A percentile compares a stretch with the other conserved stretches of the same genome.
Conservation (phyloP, 2,329 filamentous ascomycete genomes). For the Colletotrichum filicis region DNA sequence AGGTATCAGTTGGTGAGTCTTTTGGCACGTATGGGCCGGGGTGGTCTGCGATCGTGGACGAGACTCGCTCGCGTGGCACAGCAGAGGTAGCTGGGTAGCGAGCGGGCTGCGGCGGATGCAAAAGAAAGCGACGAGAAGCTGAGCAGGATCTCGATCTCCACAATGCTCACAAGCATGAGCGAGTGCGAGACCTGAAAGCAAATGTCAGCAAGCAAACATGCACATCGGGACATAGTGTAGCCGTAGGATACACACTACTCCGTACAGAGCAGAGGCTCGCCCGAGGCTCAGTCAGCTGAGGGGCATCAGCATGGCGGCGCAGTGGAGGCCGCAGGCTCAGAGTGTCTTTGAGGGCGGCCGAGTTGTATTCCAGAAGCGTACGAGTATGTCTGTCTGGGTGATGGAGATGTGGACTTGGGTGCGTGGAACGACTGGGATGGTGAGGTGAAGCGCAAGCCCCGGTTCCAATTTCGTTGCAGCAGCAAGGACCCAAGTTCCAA, state of each 20-base stretch:
- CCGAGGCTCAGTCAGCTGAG: not conserved
- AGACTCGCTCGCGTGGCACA: not conserved
- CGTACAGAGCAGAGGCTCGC: slow-evolving; percentile 4
- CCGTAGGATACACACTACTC: not conserved
- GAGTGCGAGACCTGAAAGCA: not conserved
- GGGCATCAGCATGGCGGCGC: not conserved
- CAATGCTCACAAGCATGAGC: not conserved
- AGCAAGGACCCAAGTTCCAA: not conserved
- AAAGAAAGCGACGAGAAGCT: not conserved
- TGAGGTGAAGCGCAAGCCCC: not conserved
- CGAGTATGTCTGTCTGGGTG: not conserved
- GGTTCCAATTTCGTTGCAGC: not conserved
- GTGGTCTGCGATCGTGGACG: not conserved
- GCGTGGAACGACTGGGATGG: not conserved
- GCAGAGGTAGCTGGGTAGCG: not conserved
- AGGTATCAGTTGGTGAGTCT: no score
- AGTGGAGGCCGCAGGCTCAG: slow-evolving; percentile 3
- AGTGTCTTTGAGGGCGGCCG: slow-evolving; percentile 2
- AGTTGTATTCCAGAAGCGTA: slow-evolving; percentile 32
- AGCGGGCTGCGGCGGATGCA: not conserved
- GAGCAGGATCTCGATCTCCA: not conserved
- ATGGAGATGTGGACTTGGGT: not conserved
- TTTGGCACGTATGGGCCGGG: not conserved
- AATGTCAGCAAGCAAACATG: not conserved
- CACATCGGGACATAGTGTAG: not conserved